Evolutionary conservation across 306 rosid genomes (phyloP).

Genomic region (Inga oerstediana): DNA sequence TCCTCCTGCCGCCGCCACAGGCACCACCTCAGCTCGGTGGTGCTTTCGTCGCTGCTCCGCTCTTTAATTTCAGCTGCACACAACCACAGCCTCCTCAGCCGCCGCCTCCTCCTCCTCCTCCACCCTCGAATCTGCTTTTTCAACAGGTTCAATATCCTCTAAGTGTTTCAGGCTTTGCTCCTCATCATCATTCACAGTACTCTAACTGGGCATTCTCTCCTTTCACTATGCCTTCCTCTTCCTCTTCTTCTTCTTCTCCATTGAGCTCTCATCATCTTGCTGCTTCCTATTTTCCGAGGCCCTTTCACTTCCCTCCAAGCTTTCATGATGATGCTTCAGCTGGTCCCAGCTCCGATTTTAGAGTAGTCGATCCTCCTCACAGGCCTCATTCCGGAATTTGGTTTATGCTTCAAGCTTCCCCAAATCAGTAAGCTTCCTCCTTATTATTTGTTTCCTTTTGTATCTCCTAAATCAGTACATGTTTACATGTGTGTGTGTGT

Average conservation of each 20-base stretch:
- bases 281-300: slow-evolving; percentile 45
- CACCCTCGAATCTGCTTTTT: slow-evolving; percentile 31
- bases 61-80: not conserved
- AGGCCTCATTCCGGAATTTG: slow-evolving; percentile 94
- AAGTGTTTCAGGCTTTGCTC: slow-evolving; percentile 4
- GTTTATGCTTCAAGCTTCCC: slow-evolving; percentile 94
- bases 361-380: slow-evolving; percentile 85
- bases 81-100: not conserved
- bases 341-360: slow-evolving; percentile 66
- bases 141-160: slow-evolving; percentile 43
- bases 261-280: slow-evolving; percentile 51
- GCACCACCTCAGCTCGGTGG: not conserved
- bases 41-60: not conserved
- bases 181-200: slow-evolving; percentile 32
- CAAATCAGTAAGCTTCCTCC: slow-evolving; percentile 57
- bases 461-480: not conserved
- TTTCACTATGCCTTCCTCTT: slow-evolving; percentile 32
- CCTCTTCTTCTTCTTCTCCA: slow-evolving; percentile 52
- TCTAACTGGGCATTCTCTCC: slow-evolving; percentile 71
- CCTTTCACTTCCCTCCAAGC: slow-evolving; percentile 50
- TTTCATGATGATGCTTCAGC: slow-evolving; percentile 42
- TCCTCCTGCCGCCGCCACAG: not conserved
- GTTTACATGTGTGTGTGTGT: not conserved
- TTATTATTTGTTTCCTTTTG: not conserved
- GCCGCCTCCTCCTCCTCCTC: slow-evolving; percentile 5